Base-by-base conservation (phyloP, 352 stramenopile genomes). In the Globisporangium uncinulatum region DNA sequence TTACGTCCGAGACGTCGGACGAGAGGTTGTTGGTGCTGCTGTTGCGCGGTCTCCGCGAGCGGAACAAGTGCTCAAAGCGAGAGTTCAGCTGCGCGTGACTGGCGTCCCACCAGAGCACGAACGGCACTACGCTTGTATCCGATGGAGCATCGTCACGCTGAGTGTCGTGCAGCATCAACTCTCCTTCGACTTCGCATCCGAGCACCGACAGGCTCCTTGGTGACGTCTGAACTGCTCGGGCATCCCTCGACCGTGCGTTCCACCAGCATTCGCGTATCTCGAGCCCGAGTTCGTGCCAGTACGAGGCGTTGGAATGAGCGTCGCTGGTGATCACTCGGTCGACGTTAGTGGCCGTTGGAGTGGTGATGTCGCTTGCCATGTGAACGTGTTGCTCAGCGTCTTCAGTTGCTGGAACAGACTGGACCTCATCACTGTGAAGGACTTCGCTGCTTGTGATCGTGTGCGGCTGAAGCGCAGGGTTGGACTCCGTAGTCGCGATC, bases 101-200 rank as follows among this genome's bases (percentile, higher is more conserved):
- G 31, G 71, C 62, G 59, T 86, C 76, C 76, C 76, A 86, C 76
- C 76, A 86, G 46, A 86, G 58, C 15, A 60, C 64, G 54, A 86
- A 86, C n/a, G 56, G 50, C 20, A 71, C 45, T 14, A 62, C 54
- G 41, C 59, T 69, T 11, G 41, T 9, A 56, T 68, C 64, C 50
- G 14, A 8, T 43, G 20, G 8, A 6, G 11, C 14, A n/a, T 4
- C 5, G 19, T 43, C 21, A 39, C 34, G 6, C 11, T 11, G 19
- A 45, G 55, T 47, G 10, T 47, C 54, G 13, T 46, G n/a, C 19
- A 72, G 46, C 9, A 66, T 55, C 1, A 81, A 29, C 14, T 77
- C 57, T 2, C 69, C 73, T 29, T 75, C 65, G 4, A 86, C 46
- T 46, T 86, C 75, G 15, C 75, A 86, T 3, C 75, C 75, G 21